Base-by-base conservation (phyloP, 768 basidiomycete species). In the Hebeloma cylindrosporum region DNA sequence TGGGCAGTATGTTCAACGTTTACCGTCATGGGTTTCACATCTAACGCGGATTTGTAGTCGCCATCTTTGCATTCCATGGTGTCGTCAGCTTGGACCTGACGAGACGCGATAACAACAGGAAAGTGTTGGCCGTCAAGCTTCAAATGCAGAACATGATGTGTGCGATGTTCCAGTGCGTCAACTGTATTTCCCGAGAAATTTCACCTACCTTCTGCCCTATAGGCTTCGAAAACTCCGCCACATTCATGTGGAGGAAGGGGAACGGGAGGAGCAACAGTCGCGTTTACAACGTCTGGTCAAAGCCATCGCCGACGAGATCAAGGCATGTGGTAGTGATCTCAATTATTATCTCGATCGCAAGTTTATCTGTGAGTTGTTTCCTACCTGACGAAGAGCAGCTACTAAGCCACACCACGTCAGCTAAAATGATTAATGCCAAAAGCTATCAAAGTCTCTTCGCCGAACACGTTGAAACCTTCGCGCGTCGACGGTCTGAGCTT, bases 71-170 rank as follows among this genome's bases (percentile, higher is more conserved):
- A 1, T 76, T 77, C 54, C 65, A 68, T 42, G 61, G 68, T 2
- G 66, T 73, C 5, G 61, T 71, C 31, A 67, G 63, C 9, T 61
- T 75, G 23, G 72, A 75, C 32, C 42, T 67, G 29, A 71, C 66
- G 7, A 62, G 73, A 22, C 58, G 67, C 9, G 70, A 73, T 14
- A 76, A 74, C 35, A 68, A 75, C 45, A 67, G 62, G 48, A 73
- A 70, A 45, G 64, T 77, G 11, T 39, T 68, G 10, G 54, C 60
- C 1, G 56, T 78, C 9, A 66, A 67, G 41, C 36, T 68, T 4
- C 63, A 70, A 51, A 77, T 77, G 71, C 64, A 61, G 30, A 65
- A 72, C 26, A 72, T 70, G 70, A 70, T 77, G 69, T 51, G 54
- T 6, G 58, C 62, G 2, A 61, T 77, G 13, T 60, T 75, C 17